These are phyloP conservation scores for Picochlorum sp. DNA, from an alignment of 139 green algal species.

Conservation along the genomic window DNA sequence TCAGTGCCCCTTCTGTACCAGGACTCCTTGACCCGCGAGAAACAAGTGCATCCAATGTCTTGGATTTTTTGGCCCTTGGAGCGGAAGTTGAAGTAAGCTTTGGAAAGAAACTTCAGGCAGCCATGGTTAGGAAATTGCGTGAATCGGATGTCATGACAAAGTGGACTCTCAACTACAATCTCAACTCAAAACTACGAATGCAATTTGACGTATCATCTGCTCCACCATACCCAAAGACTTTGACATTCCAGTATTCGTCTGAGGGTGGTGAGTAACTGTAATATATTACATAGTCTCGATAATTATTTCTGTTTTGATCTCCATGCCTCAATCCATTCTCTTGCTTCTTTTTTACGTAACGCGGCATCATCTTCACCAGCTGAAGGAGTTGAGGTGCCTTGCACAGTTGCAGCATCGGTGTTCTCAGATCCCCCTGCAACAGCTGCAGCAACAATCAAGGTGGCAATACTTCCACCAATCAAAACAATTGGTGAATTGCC, in stretches of 20 bases:
- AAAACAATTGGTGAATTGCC: not conserved
- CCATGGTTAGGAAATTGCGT: conserved; percentile 68
- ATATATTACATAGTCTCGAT: not conserved
- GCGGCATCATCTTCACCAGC: not conserved
- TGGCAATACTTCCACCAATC: not conserved
- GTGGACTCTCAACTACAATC: conserved; percentile 73
- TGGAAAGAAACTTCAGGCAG: conserved; percentile 49
- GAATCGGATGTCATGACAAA: conserved; percentile 66
- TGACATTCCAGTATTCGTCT: conserved; percentile 77
- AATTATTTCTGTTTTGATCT: conserved; percentile 7
- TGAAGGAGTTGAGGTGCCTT: not conserved
- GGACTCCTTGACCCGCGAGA: conserved; percentile 48
- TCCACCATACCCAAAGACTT: conserved; percentile 47
- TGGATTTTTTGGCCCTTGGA: conserved; percentile 53
- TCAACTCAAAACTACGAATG: conserved; percentile 71
- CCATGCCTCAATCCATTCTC: conserved; percentile 15
- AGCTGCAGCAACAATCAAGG: not conserved
- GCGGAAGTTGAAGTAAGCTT: conserved; percentile 91
- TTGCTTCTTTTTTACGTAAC: not conserved
- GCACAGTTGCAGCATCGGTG: not conserved
- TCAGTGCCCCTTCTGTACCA: conserved; percentile 73
- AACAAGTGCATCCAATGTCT: conserved; percentile 28
- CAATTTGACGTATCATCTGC: conserved; percentile 64
- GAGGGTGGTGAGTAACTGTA: conserved; percentile 23
- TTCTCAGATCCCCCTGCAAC: not conserved